A percentile compares a stretch with the other conserved stretches of the same genome.
Conservation (phyloP, 148 eudicot species). For the Silene conica region DNA sequence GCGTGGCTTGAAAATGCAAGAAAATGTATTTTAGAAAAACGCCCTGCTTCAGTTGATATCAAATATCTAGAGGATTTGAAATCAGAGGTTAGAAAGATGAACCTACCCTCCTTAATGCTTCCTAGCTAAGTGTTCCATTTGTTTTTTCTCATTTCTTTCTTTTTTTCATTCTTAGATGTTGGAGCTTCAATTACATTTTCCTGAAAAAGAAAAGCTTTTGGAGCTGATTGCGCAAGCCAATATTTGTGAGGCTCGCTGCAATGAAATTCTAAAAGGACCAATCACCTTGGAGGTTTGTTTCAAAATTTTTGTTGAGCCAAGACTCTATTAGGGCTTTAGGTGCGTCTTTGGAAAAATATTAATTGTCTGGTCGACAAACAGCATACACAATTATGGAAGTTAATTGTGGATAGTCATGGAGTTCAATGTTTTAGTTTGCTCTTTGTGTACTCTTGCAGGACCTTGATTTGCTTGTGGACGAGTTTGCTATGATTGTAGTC, state of each 20-base stretch:
- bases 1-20: slow-evolving; percentile 56
- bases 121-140: background rate
- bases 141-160: slow-evolving; percentile 12
- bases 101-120: background rate
- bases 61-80: slow-evolving; percentile 56
- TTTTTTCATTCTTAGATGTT: slow-evolving; percentile 37
- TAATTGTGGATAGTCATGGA: background rate
- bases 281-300: slow-evolving; percentile 54
- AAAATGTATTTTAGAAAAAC: slow-evolving; percentile 52
- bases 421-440: background rate
- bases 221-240: slow-evolving; percentile 51
- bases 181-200: slow-evolving; percentile 55
- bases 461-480: slow-evolving; percentile 55
- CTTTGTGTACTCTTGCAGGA: slow-evolving; percentile 40
- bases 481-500: slow-evolving; percentile 50
- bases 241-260: slow-evolving; percentile 58
- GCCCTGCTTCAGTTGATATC: slow-evolving; percentile 56
- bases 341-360: background rate
- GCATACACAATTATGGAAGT: background rate
- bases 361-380: background rate
- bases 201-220: slow-evolving; percentile 63
- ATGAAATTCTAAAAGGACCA: slow-evolving; percentile 56
- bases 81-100: slow-evolving; percentile 46
- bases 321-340: background rate
- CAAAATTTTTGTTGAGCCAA: background rate